A percentile compares a stretch with the other conserved stretches of the same genome.
These are phyloP conservation scores for Coemansia sp. DNA, from an alignment of 371 early-diverging fungal species.

Conservation along the genomic window DNA sequence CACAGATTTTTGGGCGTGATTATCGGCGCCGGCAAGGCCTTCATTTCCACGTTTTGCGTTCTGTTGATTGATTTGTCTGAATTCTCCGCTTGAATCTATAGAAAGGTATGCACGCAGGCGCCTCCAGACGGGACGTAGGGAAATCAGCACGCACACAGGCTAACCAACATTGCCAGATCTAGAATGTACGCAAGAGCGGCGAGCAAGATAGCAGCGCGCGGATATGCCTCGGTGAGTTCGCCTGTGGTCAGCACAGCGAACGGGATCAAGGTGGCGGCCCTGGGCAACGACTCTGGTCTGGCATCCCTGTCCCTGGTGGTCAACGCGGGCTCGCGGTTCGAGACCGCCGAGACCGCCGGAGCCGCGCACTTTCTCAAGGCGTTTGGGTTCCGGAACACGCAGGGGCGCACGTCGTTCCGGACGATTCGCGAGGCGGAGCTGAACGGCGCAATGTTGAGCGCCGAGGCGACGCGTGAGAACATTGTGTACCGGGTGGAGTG, in stretches of 20 bases:
- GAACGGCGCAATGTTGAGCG: conserved; percentile 82
- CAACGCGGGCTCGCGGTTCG: conserved; percentile 86
- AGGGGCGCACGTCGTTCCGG: conserved; percentile 83
- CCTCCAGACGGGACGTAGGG: too few relatives aligned
- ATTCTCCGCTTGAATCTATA: too few relatives aligned
- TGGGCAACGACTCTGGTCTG: conserved; percentile 53
- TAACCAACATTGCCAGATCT: neutral
- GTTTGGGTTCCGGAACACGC: conserved; percentile 86
- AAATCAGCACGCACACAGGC: too few relatives aligned
- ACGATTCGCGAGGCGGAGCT: conserved; percentile 90
- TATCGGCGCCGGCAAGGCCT: too few relatives aligned
- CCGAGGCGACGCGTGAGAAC: conserved; percentile 80
- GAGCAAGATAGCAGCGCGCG: conserved; percentile 11
- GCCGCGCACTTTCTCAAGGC: conserved; percentile 89
- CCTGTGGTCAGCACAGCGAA: conserved; percentile 39
- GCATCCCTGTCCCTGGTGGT: conserved; percentile 85
- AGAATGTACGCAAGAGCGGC: conserved; percentile 8
- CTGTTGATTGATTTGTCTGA: too few relatives aligned
- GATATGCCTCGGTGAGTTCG: conserved; percentile 36
- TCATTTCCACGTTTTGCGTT: too few relatives aligned
- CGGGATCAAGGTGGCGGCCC: conserved; percentile 48
- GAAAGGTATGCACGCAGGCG: too few relatives aligned
- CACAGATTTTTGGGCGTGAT: too few relatives aligned
- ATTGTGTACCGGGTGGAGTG: conserved; percentile 85
- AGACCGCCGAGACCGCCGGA: conserved; percentile 69